Percentiles rank a stretch among this genome's conserved stretches.
These are phyloP conservation scores for Globisporangium abappressorium DNA, from an alignment of 352 stramenopile genomes.

Conservation along the genomic window DNA sequence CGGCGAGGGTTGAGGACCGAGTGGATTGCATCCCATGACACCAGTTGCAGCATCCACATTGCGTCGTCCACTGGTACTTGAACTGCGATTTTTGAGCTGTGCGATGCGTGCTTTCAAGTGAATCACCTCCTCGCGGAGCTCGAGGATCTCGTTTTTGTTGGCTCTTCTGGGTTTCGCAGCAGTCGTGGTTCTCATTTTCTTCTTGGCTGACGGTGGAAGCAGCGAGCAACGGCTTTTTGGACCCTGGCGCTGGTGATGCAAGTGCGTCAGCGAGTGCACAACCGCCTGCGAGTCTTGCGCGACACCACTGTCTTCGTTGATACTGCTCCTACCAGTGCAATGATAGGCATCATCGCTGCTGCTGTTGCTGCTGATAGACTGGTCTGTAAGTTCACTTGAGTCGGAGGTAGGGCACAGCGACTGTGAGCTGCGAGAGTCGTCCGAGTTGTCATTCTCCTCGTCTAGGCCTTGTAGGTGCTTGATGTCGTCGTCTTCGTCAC, in stretches of 20 bases:
- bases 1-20: not conserved
- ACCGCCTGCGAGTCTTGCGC: too few species aligned
- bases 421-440: not conserved
- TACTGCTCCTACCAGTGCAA: not conserved
- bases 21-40: not conserved
- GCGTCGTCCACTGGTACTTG: not conserved
- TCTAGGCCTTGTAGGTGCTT: not conserved
- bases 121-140: conserved; percentile 4
- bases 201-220: not conserved
- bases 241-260: too few species aligned
- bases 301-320: not conserved
- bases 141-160: conserved; percentile 6
- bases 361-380: not conserved
- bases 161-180: not conserved
- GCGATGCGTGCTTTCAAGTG: conserved; percentile 9
- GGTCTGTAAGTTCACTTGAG: too few species aligned
- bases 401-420: too few species aligned
- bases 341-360: not conserved
- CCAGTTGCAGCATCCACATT: not conserved
- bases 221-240: too few species aligned
- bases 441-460: not conserved
- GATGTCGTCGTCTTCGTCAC: not conserved
- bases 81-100: not conserved
- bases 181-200: not conserved
- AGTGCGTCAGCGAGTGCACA: too few species aligned